Percentiles rank a stretch among this genome's conserved stretches.
Conservation (phyloP, 2,329 filamentous ascomycete genomes). For the Alternaria infectoria region DNA sequence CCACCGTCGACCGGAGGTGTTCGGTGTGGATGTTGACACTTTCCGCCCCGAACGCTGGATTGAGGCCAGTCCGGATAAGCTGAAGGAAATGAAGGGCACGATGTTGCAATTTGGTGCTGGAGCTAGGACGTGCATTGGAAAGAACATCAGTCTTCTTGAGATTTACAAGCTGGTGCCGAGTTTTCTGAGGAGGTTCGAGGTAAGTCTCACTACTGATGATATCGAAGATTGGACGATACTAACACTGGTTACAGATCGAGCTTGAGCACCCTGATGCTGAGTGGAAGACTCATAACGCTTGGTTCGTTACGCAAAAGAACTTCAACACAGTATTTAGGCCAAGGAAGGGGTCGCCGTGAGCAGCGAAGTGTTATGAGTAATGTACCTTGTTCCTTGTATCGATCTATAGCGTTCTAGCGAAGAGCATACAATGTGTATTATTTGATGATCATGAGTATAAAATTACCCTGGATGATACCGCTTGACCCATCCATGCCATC, state of each 20-base stretch:
- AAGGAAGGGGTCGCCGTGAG: conserved; percentile 10
- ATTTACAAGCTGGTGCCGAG: conserved; percentile 60
- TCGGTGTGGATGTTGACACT: conserved; percentile 68
- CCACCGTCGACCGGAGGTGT: conserved; percentile 71
- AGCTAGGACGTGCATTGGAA: conserved; percentile 70
- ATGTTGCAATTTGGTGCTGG: conserved; percentile 79
- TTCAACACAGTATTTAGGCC: conserved; percentile 54
- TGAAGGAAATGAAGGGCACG: conserved; percentile 71
- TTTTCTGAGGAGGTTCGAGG: conserved; percentile 69
- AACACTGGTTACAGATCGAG: conserved; percentile 33
- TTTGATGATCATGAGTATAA: neutral
- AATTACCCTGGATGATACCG: neutral
- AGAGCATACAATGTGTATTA: neutral
- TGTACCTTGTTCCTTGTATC: neutral
- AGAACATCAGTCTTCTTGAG: conserved; percentile 58
- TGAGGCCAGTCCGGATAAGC: conserved; percentile 59
- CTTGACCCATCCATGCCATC: neutral
- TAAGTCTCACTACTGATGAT: conserved; percentile 8
- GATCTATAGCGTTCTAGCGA: conserved; percentile 8
- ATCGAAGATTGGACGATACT: neutral
- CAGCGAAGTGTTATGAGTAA: neutral
- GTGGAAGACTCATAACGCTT: conserved; percentile 60
- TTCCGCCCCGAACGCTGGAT: conserved; percentile 74
- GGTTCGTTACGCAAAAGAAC: conserved; percentile 58
- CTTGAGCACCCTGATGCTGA: conserved; percentile 49